A percentile compares a stretch with the other conserved stretches of the same genome.
Evolutionary conservation across 2,329 filamentous ascomycete genomes (phyloP).

Genomic region (Anthostomella pinea): DNA sequence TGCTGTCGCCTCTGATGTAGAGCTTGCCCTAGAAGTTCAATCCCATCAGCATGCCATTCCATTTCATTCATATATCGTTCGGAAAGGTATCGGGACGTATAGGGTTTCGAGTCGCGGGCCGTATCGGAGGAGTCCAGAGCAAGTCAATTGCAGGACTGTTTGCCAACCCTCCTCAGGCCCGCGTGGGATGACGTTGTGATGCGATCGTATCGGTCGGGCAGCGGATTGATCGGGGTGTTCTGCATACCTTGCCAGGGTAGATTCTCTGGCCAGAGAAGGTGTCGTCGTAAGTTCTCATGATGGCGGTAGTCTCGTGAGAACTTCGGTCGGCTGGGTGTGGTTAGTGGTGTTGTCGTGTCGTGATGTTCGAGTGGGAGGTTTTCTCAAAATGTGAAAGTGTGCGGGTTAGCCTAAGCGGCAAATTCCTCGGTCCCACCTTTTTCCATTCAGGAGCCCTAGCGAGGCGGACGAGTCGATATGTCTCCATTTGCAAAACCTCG

Average conservation of each 20-base stretch:
- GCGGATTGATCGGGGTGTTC: conserved; percentile 9
- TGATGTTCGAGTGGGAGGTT: conserved; percentile 20
- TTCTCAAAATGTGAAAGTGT: conserved; percentile 32
- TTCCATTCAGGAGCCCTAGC: too few species aligned
- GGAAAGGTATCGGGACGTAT: too few species aligned
- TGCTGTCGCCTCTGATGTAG: conserved; percentile 99
- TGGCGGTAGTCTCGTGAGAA: conserved; percentile 41
- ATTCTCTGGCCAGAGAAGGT: conserved; percentile 64
- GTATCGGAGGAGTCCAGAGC: too few species aligned
- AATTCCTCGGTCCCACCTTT: conserved; percentile 19
- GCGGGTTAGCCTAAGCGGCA: conserved; percentile 29
- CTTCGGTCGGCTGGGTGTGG: conserved; percentile 36
- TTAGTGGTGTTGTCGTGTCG: conserved; percentile 30
- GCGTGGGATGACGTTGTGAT: conserved; percentile 11
- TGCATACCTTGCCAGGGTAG: conserved; percentile 64
- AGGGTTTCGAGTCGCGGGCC: too few species aligned
- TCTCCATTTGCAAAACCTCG: too few species aligned
- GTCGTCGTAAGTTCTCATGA: conserved; percentile 67
- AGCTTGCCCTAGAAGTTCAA: conserved; percentile 77
- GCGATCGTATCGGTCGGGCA: conserved; percentile 21
- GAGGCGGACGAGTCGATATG: too few species aligned
- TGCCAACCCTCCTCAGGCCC: too few species aligned
- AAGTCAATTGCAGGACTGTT: too few species aligned
- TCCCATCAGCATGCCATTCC: conserved; percentile 26
- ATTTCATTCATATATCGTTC: conserved; percentile 7